Evolutionary conservation across 257 asterid species (phyloP), one percentile per base, ranked within the genome.

Genomic region (Petunia axillaris): DNA sequence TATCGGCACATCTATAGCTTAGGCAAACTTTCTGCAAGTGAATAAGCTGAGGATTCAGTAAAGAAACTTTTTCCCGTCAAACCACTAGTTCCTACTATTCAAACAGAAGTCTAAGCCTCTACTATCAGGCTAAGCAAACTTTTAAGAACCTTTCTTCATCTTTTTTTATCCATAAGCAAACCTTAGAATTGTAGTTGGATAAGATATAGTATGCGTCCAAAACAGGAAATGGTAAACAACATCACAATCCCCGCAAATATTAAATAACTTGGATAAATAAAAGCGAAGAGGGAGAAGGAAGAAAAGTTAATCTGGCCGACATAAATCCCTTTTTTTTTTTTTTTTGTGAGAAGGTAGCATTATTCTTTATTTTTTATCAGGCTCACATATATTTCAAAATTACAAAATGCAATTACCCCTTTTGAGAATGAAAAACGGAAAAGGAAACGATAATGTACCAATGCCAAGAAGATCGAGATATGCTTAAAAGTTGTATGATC

Each of bases 1-100:
- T 93, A 84, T 95, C 99, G 86, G 99, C 99, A 84, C 99, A 95
- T 82, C 99, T 90, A 82, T 94, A 95, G 91, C 99, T 95, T 80
- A 95, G 87, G 89, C 98, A 93, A 82, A 95, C 97, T 88, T 95
- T 95, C 99, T 95, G 97, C 86, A 88, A 68, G 80, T 80, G 77
- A 79, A 78, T 86, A 89, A 73, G 74, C n/a, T 71, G 76, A 25
- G 68, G 70, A 73, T 40, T 83, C 70, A 68, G 79, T 75, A 65
- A 84, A 87, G 78, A 46, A 65, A 58, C 78, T 68, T 60, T 48
- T 44, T 70, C 41, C 58, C 16, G 16, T 46, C 76, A 15, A 35
- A 48, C 44, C 60, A 71, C 35, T 68, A 43, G 57, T 68, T 68
- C 76, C 55, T 44, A n/a, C 40, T 44, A 8, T 10, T 70, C 2